A percentile compares a stretch with the other conserved stretches of the same genome.
Evolutionary conservation across 2,329 filamentous ascomycete genomes (phyloP).

Genomic region (Gyromitra esculenta): DNA sequence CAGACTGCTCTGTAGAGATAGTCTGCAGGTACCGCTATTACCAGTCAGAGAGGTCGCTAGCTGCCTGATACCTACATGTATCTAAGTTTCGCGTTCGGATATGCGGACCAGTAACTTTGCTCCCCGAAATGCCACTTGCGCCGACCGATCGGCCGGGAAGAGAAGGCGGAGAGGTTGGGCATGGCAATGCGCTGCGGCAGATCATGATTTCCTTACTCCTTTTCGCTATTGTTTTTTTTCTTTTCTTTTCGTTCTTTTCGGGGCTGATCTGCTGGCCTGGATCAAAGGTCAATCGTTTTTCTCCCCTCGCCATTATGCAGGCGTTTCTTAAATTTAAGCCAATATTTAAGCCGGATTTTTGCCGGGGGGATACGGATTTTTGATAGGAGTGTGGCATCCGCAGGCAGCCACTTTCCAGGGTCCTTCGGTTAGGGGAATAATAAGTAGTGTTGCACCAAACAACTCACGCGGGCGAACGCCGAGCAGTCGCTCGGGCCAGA

Average conservation of each 20-base stretch:
- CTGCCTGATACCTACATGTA: slow-evolving; percentile 2
- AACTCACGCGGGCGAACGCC: slow-evolving; percentile 41
- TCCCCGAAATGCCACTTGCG: slow-evolving; percentile 20
- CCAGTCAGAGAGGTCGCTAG: not conserved
- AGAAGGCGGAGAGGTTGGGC: slow-evolving; percentile 6
- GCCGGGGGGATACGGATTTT: slow-evolving; percentile 20
- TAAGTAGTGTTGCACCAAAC: slow-evolving; percentile 27
- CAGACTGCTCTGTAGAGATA: not conserved
- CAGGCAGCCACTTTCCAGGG: slow-evolving; percentile 25
- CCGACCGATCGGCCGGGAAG: slow-evolving; percentile 27
- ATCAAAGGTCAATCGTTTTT: slow-evolving; percentile 21
- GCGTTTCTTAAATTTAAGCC: slow-evolving; percentile 37
- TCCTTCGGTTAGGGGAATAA: slow-evolving; percentile 34
- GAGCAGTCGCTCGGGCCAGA: slow-evolving; percentile 33
- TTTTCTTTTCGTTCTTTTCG: not conserved
- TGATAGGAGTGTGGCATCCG: slow-evolving; percentile 29
- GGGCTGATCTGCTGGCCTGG: slow-evolving; percentile 25
- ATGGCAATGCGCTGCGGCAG: slow-evolving; percentile 26
- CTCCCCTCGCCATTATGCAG: slow-evolving; percentile 33
- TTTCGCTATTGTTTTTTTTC: not conserved
- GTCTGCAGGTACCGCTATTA: slow-evolving; percentile 32
- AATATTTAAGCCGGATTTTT: slow-evolving; percentile 22
- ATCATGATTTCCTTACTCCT: slow-evolving; percentile 26
- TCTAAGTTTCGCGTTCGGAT: slow-evolving; percentile 2
- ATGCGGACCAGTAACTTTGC: slow-evolving; percentile 25